Conservation (phyloP, 179 eudicot genomes). For the Amaranthus tricolor region DNA sequence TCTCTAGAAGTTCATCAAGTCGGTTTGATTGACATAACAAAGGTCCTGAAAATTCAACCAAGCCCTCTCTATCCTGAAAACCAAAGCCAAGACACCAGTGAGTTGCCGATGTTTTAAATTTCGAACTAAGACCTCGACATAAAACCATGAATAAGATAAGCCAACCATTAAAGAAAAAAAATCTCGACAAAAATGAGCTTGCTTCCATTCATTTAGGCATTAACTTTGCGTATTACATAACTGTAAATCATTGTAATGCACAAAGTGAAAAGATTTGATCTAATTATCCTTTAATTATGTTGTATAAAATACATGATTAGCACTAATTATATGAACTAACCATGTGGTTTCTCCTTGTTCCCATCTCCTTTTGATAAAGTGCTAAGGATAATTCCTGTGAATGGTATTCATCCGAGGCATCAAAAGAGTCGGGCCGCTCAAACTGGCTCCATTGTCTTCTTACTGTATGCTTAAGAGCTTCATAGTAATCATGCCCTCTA, state of each 20-base stretch:
- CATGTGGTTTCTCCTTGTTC: constrained; percentile 51
- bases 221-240: constrained; percentile 3
- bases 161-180: background rate
- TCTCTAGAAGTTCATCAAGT: constrained; percentile 78
- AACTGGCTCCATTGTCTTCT: constrained; percentile 67
- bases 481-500: constrained; percentile 50
- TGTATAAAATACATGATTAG: background rate
- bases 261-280: constrained; percentile 1
- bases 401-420: constrained; percentile 80
- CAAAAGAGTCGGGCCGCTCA: constrained; percentile 77
- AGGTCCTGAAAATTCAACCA: constrained; percentile 93
- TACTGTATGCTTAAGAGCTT: constrained; percentile 48
- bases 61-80: constrained; percentile 64
- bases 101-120: background rate
- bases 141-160: background rate
- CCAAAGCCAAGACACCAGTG: constrained; percentile 31
- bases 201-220: constrained; percentile 3
- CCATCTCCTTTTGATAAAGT: constrained; percentile 63
- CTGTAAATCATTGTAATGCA: background rate
- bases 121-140: background rate
- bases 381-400: constrained; percentile 83
- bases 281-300: background rate
- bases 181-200: background rate
- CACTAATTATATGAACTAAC: constrained; percentile 41
- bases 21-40: constrained; percentile 63